A percentile compares a stretch with the other conserved stretches of the same genome.
Evolutionary conservation across 106 monocot species (phyloP).

Genomic region (Dioscorea alata): DNA sequence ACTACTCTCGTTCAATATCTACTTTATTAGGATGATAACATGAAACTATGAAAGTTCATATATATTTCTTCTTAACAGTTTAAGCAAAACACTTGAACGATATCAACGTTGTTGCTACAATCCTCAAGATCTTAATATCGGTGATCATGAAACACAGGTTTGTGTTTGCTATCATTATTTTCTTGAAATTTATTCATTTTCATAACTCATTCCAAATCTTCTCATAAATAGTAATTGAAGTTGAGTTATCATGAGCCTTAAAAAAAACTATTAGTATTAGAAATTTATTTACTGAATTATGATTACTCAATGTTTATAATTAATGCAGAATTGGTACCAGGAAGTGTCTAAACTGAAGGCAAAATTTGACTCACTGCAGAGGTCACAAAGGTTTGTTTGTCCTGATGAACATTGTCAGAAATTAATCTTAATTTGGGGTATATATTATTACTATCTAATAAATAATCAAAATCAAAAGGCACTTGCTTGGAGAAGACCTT

Average conservation of each 20-base stretch:
- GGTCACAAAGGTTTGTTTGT: constrained; percentile 38
- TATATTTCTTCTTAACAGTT: not conserved
- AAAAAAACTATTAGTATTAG: too few species aligned
- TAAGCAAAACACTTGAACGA: constrained; percentile 32
- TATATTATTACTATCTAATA: not conserved
- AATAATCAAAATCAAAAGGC: constrained; percentile 14
- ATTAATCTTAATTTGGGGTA: not conserved
- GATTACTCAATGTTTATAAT: not conserved
- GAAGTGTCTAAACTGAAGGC: constrained; percentile 49
- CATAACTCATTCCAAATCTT: too few species aligned
- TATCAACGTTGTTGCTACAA: constrained; percentile 34
- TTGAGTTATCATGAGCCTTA: too few species aligned
- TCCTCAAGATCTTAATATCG: constrained; percentile 15
- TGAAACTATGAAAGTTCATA: not conserved
- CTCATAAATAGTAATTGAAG: too few species aligned
- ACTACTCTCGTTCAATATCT: not conserved
- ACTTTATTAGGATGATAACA: not conserved
- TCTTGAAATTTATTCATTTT: too few species aligned
- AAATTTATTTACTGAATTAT: too few species aligned
- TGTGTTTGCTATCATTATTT: not conserved
- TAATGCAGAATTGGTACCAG: constrained; percentile 46
- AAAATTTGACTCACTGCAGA: constrained; percentile 43
- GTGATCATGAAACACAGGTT: constrained; percentile 37
- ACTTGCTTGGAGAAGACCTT: constrained; percentile 66
- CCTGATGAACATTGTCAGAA: not conserved